A percentile compares a stretch with the other conserved stretches of the same genome.
These are phyloP conservation scores for Populus hybrid DNA, from an alignment of 441 rosid genomes.

Conservation along the genomic window DNA sequence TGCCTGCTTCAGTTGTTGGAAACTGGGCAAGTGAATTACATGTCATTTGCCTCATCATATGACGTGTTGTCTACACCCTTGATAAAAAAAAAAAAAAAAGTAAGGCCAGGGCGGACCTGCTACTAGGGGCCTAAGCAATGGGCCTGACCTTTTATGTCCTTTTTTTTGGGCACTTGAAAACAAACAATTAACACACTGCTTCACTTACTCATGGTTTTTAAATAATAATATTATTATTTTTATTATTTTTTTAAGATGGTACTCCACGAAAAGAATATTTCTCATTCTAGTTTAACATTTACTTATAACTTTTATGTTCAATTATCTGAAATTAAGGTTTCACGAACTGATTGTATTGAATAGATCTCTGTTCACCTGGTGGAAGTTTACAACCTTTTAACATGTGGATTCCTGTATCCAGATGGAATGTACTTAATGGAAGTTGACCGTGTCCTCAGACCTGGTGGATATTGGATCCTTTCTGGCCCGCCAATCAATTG, in stretches of 20 bases:
- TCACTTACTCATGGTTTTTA: too few species aligned
- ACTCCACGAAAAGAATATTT: background rate
- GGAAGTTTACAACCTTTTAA: slow-evolving; percentile 20
- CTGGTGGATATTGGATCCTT: slow-evolving; percentile 90
- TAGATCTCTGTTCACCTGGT: slow-evolving; percentile 1
- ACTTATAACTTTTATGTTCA: background rate
- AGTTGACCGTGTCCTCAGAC: slow-evolving; percentile 88
- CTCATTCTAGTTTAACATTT: background rate
- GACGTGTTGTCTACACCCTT: too few species aligned
- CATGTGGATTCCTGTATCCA: slow-evolving; percentile 28
- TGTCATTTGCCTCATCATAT: too few species aligned
- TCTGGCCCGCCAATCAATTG: slow-evolving; percentile 96
- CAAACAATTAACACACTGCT: too few species aligned
- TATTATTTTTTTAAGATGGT: background rate
- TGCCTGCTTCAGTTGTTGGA: too few species aligned
- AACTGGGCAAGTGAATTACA: too few species aligned
- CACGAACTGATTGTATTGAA: background rate
- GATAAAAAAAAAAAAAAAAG: too few species aligned
- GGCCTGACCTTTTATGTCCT: too few species aligned
- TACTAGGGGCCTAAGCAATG: too few species aligned
- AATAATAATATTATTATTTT: too few species aligned
- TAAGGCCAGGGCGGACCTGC: too few species aligned
- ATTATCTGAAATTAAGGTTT: background rate
- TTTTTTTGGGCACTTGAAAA: too few species aligned
- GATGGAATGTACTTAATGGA: slow-evolving; percentile 85